Evolutionary conservation across 495 filamentous ascomycete genomes (phyloP), one percentile per base, ranked within the genome.

Genomic region (Aspergillus cristatus): DNA sequence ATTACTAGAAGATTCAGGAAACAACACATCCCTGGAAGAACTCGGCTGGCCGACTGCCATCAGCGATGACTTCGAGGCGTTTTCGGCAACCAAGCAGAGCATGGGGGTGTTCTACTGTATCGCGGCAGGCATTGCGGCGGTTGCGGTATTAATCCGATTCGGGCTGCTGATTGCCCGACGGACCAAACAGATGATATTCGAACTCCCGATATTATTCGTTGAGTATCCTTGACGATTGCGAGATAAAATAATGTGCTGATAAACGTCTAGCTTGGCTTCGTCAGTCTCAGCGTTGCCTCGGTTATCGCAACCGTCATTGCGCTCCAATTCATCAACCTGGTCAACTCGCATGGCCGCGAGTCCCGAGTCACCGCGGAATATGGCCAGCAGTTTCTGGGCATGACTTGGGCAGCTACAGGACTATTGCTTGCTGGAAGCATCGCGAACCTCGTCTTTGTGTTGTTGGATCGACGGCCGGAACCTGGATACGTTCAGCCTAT

Each of bases 81-180:
- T 70, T 34, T 43, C 45, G n/a, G 34, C 58, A 11, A 66, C 67
- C 14, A 63, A 47, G 28, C 68, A 73, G 16, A 74, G 72, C 0
- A 67, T 76, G 43, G 79, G 79, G 38, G 63, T 84, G 22, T 57
- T 88, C 36, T 85, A 84, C 50, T 72, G 69, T 42, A 64, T 86
- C 7, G 78, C 70, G 2, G 68, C 76, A 25, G 75, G 60, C 3
- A 60, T 79, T 12, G 64, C 74, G 14, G 78, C 74, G 8, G 44
- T 80, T 7, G 60, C 69, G 4, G 55, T 86, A 28, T 29, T 87
- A 3, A 48, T 58, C 2, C 44, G 48, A 22, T 28, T 45, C 12
- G 47, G 43, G 34, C 41, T 40, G 14, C 11, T 41, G 12, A 22
- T 52, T 2, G 18, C 37, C 7, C 42, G 40, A 14, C 42, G 36